Evolutionary conservation across 345 rosid genomes (phyloP).

Genomic region (Capsella bursapastoris): DNA sequence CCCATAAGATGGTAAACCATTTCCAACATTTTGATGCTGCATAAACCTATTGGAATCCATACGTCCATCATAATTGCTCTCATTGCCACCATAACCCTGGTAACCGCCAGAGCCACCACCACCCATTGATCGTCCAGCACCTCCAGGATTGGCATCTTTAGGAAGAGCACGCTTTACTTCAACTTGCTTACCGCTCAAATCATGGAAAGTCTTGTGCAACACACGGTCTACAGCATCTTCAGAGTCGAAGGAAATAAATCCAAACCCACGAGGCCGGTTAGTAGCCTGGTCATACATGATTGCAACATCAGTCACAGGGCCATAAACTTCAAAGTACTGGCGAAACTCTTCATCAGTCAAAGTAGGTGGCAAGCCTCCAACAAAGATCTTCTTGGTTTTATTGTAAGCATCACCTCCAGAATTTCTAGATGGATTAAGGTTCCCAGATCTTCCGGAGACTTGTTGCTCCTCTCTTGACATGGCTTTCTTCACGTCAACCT

Average conservation of each 20-base stretch:
- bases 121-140: slow-evolving; percentile 64
- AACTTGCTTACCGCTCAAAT: slow-evolving; percentile 87
- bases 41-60: slow-evolving; percentile 80
- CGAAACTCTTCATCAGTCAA: slow-evolving; percentile 85
- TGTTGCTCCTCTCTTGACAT: slow-evolving; percentile 96
- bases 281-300: slow-evolving; percentile 95
- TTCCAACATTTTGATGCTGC: slow-evolving; percentile 65
- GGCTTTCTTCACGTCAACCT: slow-evolving; percentile 96
- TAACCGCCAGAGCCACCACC: slow-evolving; percentile 75
- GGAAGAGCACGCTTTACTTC: slow-evolving; percentile 97
- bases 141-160: slow-evolving; percentile 92
- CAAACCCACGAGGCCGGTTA: slow-evolving; percentile 94
- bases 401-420: slow-evolving; percentile 62
- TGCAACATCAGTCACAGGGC: slow-evolving; percentile 83
- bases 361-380: slow-evolving; percentile 93
- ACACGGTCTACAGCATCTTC: slow-evolving; percentile 93
- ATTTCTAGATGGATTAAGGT: slow-evolving; percentile 57
- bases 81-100: slow-evolving; percentile 66
- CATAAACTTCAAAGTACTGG: slow-evolving; percentile 83
- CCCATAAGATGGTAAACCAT: slow-evolving; percentile 78
- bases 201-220: slow-evolving; percentile 83
- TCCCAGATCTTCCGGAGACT: slow-evolving; percentile 63
- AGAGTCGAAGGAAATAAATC: slow-evolving; percentile 83
- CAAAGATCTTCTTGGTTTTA: slow-evolving; percentile 90
- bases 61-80: slow-evolving; percentile 66